phyloP scores from a whole-genome alignment of 129 eudicot species.

The Artemisia annua region DNA sequence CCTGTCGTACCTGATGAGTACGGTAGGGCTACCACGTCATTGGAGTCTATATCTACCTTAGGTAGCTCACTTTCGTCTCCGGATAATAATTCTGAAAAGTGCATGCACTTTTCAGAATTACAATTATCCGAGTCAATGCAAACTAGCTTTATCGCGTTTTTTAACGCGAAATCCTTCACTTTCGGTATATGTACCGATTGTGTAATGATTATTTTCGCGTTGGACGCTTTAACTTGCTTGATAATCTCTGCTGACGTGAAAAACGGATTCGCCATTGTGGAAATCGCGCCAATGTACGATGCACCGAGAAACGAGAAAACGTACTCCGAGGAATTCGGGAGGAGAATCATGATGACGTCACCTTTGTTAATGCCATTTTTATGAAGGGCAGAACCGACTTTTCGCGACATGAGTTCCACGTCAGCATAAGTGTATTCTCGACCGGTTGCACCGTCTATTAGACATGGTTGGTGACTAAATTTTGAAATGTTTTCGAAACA shows the following conservation, averaged over 20 bases:
- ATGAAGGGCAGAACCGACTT: slow-evolving; percentile 62
- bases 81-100: slow-evolving; percentile 48
- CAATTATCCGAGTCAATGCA: slow-evolving; percentile 44
- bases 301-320: slow-evolving; percentile 93
- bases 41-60: slow-evolving; percentile 57
- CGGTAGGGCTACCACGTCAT: slow-evolving; percentile 85
- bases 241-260: slow-evolving; percentile 78
- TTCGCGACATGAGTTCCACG: slow-evolving; percentile 58
- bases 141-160: slow-evolving; percentile 38
- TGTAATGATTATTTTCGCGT: slow-evolving; percentile 64
- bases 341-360: slow-evolving; percentile 77
- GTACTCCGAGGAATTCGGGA: slow-evolving; percentile 80
- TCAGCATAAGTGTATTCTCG: slow-evolving; percentile 61
- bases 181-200: slow-evolving; percentile 59
- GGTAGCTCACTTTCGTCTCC: slow-evolving; percentile 56
- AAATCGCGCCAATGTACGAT: slow-evolving; percentile 63
- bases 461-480: slow-evolving; percentile 51
- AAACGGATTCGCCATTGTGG: slow-evolving; percentile 90
- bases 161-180: slow-evolving; percentile 45
- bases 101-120: slow-evolving; percentile 41
- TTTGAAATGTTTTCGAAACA: slow-evolving; percentile 69
- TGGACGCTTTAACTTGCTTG: slow-evolving; percentile 76
- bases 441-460: slow-evolving; percentile 70
- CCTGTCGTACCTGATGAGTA: slow-evolving; percentile 97
- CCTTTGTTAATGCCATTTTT: slow-evolving; percentile 55